Percentiles rank a stretch among this genome's conserved stretches.
phyloP scores from a whole-genome alignment of 2,329 filamentous ascomycete species.

The Talaromyces sp. region DNA sequence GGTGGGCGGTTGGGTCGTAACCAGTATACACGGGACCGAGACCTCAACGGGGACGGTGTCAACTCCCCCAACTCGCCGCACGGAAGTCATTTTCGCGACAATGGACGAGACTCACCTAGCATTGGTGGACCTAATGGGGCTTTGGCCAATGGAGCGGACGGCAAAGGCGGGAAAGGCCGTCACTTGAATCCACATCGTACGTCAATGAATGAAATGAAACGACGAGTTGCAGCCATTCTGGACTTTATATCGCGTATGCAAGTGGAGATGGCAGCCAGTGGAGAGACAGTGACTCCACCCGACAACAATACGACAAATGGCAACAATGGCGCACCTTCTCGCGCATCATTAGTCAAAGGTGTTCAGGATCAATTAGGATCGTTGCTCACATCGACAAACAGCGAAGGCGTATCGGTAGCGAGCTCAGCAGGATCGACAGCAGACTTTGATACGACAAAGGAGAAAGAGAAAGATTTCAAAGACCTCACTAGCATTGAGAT shows the following conservation, averaged over 20 bases:
- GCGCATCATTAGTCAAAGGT: constrained; percentile 26
- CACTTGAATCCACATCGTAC: constrained; percentile 55
- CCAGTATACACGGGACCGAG: constrained; percentile 74
- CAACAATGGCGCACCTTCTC: constrained; percentile 21
- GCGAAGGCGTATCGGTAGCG: constrained; percentile 19
- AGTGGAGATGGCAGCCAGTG: constrained; percentile 68
- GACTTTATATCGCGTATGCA: constrained; percentile 88
- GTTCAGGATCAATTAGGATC: constrained; percentile 34
- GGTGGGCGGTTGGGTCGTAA: constrained; percentile 64
- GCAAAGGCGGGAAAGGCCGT: constrained; percentile 57
- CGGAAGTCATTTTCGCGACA: constrained; percentile 27
- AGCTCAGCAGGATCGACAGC: constrained; percentile 17
- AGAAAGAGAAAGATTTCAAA: constrained; percentile 58
- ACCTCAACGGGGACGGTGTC: constrained; percentile 49
- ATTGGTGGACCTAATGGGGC: constrained; percentile 32
- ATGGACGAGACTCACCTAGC: constrained; percentile 31
- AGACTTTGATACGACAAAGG: constrained; percentile 28
- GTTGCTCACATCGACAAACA: constrained; percentile 24
- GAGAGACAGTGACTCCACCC: constrained; percentile 42
- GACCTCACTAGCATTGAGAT: constrained; percentile 75
- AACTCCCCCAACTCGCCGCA: constrained; percentile 34
- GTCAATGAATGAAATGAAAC: constrained; percentile 82
- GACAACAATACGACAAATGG: constrained; percentile 27
- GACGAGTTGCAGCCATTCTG: constrained; percentile 74
- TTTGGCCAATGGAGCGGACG: constrained; percentile 53